Evolutionary conservation across 345 rosid genomes (phyloP).

Genomic region (Bretschneidera sinensis): DNA sequence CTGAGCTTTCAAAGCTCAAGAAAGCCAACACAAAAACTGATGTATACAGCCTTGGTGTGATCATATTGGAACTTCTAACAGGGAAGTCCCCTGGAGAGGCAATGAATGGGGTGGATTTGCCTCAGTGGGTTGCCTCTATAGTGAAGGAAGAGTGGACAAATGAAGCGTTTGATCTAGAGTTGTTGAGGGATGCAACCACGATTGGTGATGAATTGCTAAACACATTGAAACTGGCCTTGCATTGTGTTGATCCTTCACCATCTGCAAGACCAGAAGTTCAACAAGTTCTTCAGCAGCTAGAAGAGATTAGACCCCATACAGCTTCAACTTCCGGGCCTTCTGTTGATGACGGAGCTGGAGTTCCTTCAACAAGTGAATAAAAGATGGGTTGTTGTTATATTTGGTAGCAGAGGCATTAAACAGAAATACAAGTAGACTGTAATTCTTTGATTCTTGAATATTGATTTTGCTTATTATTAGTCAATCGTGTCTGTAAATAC

Average conservation of each 20-base stretch:
- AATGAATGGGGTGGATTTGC: slow-evolving; percentile 75
- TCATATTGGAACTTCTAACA: slow-evolving; percentile 75
- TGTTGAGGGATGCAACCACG: slow-evolving; percentile 61
- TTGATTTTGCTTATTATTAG: slow-evolving; percentile 1
- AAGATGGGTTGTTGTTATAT: not conserved
- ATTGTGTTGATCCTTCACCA: slow-evolving; percentile 91
- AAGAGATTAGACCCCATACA: slow-evolving; percentile 60
- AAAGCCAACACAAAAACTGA: slow-evolving; percentile 76
- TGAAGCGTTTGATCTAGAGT: slow-evolving; percentile 83
- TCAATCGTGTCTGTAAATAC: slow-evolving; percentile 40
- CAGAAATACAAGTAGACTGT: slow-evolving; percentile 10
- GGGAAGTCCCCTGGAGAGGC: slow-evolving; percentile 88
- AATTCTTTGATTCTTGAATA: slow-evolving; percentile 48
- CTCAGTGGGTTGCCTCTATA: slow-evolving; percentile 92
- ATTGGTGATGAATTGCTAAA: slow-evolving; percentile 80
- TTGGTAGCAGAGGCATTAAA: not conserved
- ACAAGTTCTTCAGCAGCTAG: slow-evolving; percentile 64
- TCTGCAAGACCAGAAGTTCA: slow-evolving; percentile 73
- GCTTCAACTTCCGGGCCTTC: slow-evolving; percentile 27
- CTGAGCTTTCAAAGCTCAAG: slow-evolving; percentile 89
- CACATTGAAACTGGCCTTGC: slow-evolving; percentile 76
- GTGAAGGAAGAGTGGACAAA: slow-evolving; percentile 96
- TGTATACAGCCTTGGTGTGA: slow-evolving; percentile 83
- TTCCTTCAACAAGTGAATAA: slow-evolving; percentile 39
- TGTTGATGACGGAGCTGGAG: slow-evolving; percentile 43